phyloP scores from a whole-genome alignment of 2,329 filamentous ascomycete genomes.

The Cadophora sp. region DNA sequence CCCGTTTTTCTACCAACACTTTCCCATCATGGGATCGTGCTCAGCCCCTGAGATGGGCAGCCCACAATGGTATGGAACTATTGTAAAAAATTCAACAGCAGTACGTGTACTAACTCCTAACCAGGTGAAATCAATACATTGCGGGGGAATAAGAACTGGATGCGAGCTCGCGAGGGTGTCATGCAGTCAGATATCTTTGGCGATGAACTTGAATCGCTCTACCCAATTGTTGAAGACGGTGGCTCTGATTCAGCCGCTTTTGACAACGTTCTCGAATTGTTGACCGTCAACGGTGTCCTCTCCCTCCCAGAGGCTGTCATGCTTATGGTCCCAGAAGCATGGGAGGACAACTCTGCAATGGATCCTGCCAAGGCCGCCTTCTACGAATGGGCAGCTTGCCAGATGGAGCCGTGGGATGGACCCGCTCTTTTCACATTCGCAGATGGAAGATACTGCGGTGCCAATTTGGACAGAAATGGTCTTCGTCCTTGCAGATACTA shows the following conservation, averaged over 20 bases:
- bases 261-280: slow-evolving; percentile 92
- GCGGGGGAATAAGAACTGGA: slow-evolving; percentile 99
- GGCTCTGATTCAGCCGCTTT: slow-evolving; percentile 97
- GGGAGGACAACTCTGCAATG: slow-evolving; percentile 93
- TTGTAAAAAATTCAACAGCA: slow-evolving; percentile 40
- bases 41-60: slow-evolving; percentile 94
- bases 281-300: slow-evolving; percentile 94
- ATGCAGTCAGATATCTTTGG: slow-evolving; percentile 93
- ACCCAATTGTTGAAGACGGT: slow-evolving; percentile 95
- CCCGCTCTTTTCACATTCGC: slow-evolving; percentile 97
- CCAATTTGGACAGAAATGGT: slow-evolving; percentile 95
- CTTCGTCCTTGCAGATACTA: slow-evolving; percentile 96
- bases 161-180: slow-evolving; percentile 94
- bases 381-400: slow-evolving; percentile 97
- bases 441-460: slow-evolving; percentile 95
- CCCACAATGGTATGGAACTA: slow-evolving; percentile 78
- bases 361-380: slow-evolving; percentile 95
- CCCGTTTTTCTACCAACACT: slow-evolving; percentile 97
- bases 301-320: slow-evolving; percentile 96
- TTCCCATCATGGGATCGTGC: slow-evolving; percentile 99
- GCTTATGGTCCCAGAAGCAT: slow-evolving; percentile 98
- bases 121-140: slow-evolving; percentile 91
- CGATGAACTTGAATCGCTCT: slow-evolving; percentile 87
- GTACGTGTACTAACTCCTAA: slow-evolving; percentile 40
- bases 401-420: slow-evolving; percentile 99